phyloP scores from a whole-genome alignment of 345 rosid genomes.

The Lepidium didymum region DNA sequence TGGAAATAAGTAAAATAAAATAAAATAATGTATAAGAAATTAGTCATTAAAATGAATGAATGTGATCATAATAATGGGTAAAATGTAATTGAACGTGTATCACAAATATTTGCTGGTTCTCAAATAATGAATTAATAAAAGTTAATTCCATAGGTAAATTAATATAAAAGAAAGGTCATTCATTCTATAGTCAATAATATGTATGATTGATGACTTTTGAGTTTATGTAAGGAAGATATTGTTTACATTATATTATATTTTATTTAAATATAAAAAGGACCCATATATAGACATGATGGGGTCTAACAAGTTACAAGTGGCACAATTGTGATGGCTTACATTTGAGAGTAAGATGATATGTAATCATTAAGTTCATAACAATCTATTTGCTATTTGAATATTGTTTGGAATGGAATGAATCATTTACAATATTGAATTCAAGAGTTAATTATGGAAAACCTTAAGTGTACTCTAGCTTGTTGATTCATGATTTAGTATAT shows the following conservation, averaged over 20 bases:
- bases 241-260: background rate
- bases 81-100: background rate
- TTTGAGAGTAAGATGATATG: constrained; percentile 10
- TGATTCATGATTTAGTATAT: background rate
- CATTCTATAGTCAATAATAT: background rate
- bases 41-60: no score
- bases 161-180: constrained; percentile 7
- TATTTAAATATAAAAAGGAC: background rate
- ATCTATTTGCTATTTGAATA: background rate
- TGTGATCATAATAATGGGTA: no score
- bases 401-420: background rate
- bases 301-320: constrained; percentile 26
- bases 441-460: background rate
- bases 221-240: constrained; percentile 1
- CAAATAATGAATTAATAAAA: background rate
- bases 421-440: background rate
- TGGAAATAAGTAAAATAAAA: no score
- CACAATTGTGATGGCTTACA: background rate
- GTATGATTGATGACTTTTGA: constrained; percentile 28
- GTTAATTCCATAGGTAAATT: no score
- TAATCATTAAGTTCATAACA: background rate
- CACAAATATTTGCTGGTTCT: background rate
- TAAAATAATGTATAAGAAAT: no score
- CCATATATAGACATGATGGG: no score
- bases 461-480: background rate